Evolutionary conservation across 148 eudicot species (phyloP).

Genomic region (Chenopodium quinoa): DNA sequence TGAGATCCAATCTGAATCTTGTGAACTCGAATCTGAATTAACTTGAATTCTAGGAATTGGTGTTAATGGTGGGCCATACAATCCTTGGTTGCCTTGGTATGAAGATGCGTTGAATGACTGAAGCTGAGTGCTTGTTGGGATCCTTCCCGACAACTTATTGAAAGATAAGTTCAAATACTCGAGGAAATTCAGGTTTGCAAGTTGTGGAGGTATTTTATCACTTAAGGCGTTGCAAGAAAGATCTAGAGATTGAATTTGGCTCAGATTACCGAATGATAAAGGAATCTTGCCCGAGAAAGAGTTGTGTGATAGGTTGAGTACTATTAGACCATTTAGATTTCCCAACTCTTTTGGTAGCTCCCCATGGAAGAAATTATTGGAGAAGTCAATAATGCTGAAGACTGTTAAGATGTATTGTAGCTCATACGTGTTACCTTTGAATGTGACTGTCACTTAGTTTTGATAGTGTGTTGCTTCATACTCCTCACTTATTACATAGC

Average conservation of each 20-base stretch:
- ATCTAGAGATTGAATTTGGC: constrained; percentile 36
- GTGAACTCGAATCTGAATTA: background rate
- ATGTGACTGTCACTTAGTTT: no score
- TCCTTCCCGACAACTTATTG: constrained; percentile 30
- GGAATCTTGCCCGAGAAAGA: constrained; percentile 30
- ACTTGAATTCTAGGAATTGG: no score
- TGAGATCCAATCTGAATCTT: background rate
- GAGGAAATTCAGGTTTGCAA: constrained; percentile 31
- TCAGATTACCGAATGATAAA: constrained; percentile 26
- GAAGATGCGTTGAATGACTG: constrained; percentile 27
- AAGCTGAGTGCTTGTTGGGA: constrained; percentile 31
- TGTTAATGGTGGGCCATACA: constrained; percentile 32
- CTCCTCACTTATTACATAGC: no score
- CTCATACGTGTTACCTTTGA: no score
- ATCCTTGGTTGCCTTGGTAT: constrained; percentile 29
- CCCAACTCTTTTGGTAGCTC: no score
- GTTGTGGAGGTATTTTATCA: constrained; percentile 28
- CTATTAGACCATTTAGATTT: no score
- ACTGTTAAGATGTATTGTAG: no score
- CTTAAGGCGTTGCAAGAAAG: constrained; percentile 28
- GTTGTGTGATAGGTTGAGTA: constrained; percentile 41
- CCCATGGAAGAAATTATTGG: no score
- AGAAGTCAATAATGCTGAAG: no score
- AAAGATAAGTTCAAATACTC: constrained; percentile 24
- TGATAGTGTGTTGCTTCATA: background rate